A percentile compares a stretch with the other conserved stretches of the same genome.
Evolutionary conservation across 805 yeast genomes (phyloP).

Genomic region (Wickerhamomyces queroliae): DNA sequence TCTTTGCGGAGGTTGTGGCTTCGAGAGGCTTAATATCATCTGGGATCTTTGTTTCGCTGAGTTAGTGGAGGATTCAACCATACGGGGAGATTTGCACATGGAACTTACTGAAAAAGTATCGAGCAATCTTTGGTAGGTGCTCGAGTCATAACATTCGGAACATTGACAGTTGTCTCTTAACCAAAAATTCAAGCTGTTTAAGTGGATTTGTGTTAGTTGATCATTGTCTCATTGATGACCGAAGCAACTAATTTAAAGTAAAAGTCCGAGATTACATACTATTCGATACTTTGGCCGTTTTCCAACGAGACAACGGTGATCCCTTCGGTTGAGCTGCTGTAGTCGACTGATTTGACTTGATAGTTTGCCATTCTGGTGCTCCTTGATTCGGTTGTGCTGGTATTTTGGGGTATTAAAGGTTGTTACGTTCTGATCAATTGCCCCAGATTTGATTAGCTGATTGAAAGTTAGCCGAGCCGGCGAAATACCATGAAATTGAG

Average conservation of each 20-base stretch:
- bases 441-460: no score
- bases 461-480: no score
- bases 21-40: conserved; percentile 20
- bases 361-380: background rate
- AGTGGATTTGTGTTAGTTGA: background rate
- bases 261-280: background rate
- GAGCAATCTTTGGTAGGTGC: conserved; percentile 50
- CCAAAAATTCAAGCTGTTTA: conserved; percentile 41
- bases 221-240: no score
- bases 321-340: background rate
- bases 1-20: background rate
- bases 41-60: conserved; percentile 18
- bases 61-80: background rate
- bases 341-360: background rate
- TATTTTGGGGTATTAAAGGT: no score
- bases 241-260: background rate
- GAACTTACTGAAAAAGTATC: conserved; percentile 33
- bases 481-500: no score
- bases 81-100: background rate
- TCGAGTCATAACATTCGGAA: conserved; percentile 40
- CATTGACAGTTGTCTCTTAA: conserved; percentile 57
- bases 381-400: no score
- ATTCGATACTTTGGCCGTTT: background rate
- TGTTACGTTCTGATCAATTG: no score
- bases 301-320: background rate